Evolutionary conservation across 1,284 basidiomycete genomes (phyloP).

Genomic region (Thelephora terrestris): DNA sequence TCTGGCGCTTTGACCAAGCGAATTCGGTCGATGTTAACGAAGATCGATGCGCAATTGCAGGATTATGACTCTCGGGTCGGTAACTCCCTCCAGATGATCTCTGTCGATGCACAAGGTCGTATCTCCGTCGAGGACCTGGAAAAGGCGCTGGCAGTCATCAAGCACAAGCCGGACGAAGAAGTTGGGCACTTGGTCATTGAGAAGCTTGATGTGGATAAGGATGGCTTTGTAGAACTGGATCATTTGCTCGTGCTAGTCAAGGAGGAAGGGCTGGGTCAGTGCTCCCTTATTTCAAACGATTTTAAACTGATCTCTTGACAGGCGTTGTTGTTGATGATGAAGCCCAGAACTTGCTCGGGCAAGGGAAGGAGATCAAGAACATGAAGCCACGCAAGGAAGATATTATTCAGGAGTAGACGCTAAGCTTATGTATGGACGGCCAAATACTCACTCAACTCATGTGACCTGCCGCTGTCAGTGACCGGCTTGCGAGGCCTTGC

Average conservation of each 20-base stretch:
- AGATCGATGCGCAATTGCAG: constrained; percentile 89
- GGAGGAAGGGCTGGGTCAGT: constrained; percentile 67
- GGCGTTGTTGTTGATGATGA: constrained; percentile 69
- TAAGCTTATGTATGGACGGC: too few relatives aligned
- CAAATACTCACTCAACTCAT: not conserved
- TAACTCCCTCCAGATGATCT: constrained; percentile 88
- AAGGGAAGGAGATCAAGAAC: constrained; percentile 67
- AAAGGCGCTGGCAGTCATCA: constrained; percentile 88
- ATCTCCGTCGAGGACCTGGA: constrained; percentile 87
- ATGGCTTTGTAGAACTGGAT: constrained; percentile 87
- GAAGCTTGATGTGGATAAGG: constrained; percentile 94
- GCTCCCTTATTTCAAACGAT: constrained; percentile 5
- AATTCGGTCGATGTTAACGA: constrained; percentile 91
- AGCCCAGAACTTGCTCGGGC: constrained; percentile 62
- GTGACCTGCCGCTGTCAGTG: not conserved
- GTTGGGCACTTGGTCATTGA: constrained; percentile 84
- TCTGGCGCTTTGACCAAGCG: constrained; percentile 84
- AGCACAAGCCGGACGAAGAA: constrained; percentile 87
- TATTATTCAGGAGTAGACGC: constrained; percentile 62
- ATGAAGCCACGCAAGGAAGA: constrained; percentile 78
- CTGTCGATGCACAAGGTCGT: constrained; percentile 84
- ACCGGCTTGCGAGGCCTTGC: too few relatives aligned
- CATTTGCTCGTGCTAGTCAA: constrained; percentile 73
- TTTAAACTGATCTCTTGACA: constrained; percentile 17
- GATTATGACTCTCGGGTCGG: constrained; percentile 92